phyloP scores from a whole-genome alignment of 805 yeast species.

The Tetrapisispora namnaoensis region DNA sequence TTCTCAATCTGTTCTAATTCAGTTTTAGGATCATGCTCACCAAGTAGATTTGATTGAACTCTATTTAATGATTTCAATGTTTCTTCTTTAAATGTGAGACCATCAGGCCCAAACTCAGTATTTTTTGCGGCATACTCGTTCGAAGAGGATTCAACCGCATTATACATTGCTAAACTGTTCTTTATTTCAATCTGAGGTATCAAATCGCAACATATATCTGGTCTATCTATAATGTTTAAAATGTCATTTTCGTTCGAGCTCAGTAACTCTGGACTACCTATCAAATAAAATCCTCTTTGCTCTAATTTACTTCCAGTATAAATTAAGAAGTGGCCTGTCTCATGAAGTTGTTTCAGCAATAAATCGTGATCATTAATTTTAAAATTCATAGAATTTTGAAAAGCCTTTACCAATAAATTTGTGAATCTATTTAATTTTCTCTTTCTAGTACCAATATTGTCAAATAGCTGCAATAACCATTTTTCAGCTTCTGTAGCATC shows the following conservation, averaged over 20 bases:
- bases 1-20: conserved; percentile 21
- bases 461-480: conserved; percentile 61
- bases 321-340: conserved; percentile 64
- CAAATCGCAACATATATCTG: conserved; percentile 44
- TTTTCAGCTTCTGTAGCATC: conserved; percentile 37
- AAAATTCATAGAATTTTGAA: conserved; percentile 62
- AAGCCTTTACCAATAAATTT: conserved; percentile 52
- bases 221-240: conserved; percentile 35
- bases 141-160: conserved; percentile 15
- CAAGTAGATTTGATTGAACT: conserved; percentile 4
- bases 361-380: conserved; percentile 42
- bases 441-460: conserved; percentile 64
- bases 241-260: conserved; percentile 35
- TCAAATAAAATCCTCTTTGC: conserved; percentile 64
- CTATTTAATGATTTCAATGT: conserved; percentile 5
- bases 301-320: conserved; percentile 61
- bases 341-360: conserved; percentile 48
- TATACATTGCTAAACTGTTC: conserved; percentile 21
- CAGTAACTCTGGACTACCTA: conserved; percentile 50
- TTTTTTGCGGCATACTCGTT: conserved; percentile 21
- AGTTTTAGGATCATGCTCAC: conserved; percentile 21
- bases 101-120: conserved; percentile 23
- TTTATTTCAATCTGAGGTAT: conserved; percentile 25
- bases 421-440: conserved; percentile 77
- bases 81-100: conserved; percentile 13